Evolutionary conservation across 2,329 filamentous ascomycete genomes (phyloP), one percentile per base, ranked within the genome.

Genomic region (Xylariaceae sp.): DNA sequence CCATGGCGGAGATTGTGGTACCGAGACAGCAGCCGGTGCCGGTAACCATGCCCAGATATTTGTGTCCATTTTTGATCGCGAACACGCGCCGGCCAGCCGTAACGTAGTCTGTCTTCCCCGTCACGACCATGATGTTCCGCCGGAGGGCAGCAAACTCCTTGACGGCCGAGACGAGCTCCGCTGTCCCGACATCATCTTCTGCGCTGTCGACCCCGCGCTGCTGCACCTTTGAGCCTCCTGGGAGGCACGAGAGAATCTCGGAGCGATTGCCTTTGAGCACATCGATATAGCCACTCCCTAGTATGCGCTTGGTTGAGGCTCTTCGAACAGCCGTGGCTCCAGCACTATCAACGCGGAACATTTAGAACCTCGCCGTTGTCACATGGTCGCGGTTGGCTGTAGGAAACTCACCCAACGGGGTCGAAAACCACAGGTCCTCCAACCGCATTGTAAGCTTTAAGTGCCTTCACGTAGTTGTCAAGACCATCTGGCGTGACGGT

Each of bases 241-340:
- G 67, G 58, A 41, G 79, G 75, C 40, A 86, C 66, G 92, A 96
- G 70, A 91, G 87, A 76, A 97, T 91, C 70, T 97, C 94, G 50
- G 87, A 84, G 68, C 95, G 89, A 71, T 97, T 97, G 46, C 92
- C 92, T 69, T 97, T 97, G 71, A 97, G 92, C 40, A 96, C 77
- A 69, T 89, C 84, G 64, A 95, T 88, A 69, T 89, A 89, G 37
- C 90, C 91, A 2, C 76, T 79, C 0, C 80, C 75, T 65, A 96
- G 77, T 36, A 97, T 81, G 1, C 78, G 78, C 54, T 83, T 82
- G 26, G 92, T 83, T 0, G 90, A 88, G 1, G 80, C 75, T 47
- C 86, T 82, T 12, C 94, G 83, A 42, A 92, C 77, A 6, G 79
- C 66, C 0, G 91, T 96, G 0, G 92, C 92, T 6, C 90, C 92